Evolutionary conservation across 768 basidiomycete species (phyloP), one percentile per base, ranked within the genome.

Genomic region (Leccinum barrowsii): DNA sequence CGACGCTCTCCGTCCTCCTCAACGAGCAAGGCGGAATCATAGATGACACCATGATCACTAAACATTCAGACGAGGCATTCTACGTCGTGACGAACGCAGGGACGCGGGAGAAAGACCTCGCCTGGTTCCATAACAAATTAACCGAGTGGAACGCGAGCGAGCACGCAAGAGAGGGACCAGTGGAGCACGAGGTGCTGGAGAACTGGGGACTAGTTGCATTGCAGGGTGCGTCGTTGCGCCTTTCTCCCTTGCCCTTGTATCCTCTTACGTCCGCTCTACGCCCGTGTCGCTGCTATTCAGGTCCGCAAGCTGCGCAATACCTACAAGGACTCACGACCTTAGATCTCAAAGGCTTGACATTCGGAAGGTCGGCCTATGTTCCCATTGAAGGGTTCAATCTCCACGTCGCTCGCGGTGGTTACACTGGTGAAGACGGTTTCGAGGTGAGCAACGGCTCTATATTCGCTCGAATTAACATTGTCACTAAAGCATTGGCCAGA

Each of bases 341-440:
- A 64, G 89, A 94, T 71, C 79, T 98, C 11, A 73, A 76, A 21
- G 75, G 79, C 42, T 76, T 98, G 52, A 89, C 87, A 26, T 98
- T 99, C 67, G 94, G 94, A 40, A 86, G 84, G 60, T 88, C 90
- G 19, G 87, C 89, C 0, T 93, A 85, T 68, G 81, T 92, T 8
- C 84, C 89, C 1, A 80, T 97, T 44, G 87, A 87, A 58, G 71
- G 73, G 19, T 68, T 75, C 58, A 67, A 72, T 4, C 81, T 92
- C 35, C 94, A 98, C 69, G 84, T 98, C 30, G 90, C 94, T 7
- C 85, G 97, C 15, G 92, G 94, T 28, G 97, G 97, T 5, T 99
- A 99, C 75, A 98, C 97, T 0, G 97, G 97, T 11, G 97, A 99
- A 75, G 97, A 99, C 73, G 97, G 97, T 0, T 98, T 99, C 64